Conservation (phyloP, 164 flowering plant species). For the Stephania japonica region DNA sequence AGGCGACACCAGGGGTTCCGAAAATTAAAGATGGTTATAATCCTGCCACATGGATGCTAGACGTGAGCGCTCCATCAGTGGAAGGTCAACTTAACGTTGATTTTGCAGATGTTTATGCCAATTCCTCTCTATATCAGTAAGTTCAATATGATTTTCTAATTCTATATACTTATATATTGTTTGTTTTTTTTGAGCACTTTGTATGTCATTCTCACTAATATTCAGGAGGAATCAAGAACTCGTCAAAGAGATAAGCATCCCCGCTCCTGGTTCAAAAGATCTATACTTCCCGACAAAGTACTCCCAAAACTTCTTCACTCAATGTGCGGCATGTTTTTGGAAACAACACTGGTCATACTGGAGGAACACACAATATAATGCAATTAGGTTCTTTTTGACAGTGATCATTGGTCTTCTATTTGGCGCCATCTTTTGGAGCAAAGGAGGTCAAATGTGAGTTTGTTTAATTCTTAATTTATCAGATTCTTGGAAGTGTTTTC, state of each 20-base stretch:
- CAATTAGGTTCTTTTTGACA: constrained; percentile 41
- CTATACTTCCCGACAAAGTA: constrained; percentile 49
- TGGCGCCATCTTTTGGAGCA: constrained; percentile 54
- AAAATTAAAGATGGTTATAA: constrained; percentile 46
- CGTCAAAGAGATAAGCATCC: constrained; percentile 38
- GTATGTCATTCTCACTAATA: neutral
- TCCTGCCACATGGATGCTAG: constrained; percentile 75
- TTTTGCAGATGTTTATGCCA: constrained; percentile 47
- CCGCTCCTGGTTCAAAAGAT: constrained; percentile 43
- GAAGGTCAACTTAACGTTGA: constrained; percentile 43
- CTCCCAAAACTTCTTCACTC: constrained; percentile 42
- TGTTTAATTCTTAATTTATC: neutral
- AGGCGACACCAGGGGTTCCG: constrained; percentile 46
- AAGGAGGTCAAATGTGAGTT: constrained; percentile 41
- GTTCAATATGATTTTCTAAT: constrained; percentile 5
- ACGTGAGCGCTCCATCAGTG: constrained; percentile 36
- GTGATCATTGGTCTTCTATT: constrained; percentile 35
- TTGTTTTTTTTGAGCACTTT: neutral
- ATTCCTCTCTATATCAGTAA: constrained; percentile 44
- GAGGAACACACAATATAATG: constrained; percentile 51
- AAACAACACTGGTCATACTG: constrained; percentile 59
- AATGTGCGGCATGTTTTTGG: constrained; percentile 60
- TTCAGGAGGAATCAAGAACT: constrained; percentile 41
- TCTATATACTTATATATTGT: neutral
- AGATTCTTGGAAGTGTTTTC: no score